Conservation (phyloP, 805 yeast genomes). For the Wickerhamomyces ciferrii region DNA sequence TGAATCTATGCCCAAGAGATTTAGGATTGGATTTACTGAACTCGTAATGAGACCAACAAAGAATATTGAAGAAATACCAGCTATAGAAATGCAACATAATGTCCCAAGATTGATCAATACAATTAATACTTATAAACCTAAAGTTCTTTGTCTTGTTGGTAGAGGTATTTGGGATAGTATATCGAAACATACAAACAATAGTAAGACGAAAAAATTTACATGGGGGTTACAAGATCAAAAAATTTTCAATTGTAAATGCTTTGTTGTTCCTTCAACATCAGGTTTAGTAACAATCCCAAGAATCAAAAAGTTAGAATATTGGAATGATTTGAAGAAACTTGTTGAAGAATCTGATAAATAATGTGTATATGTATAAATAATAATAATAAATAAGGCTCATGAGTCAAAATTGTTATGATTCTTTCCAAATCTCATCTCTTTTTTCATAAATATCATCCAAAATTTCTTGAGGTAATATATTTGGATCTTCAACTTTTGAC, state of each 20-base stretch:
- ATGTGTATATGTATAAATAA: background rate
- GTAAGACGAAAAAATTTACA: conserved; percentile 30
- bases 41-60: conserved; percentile 60
- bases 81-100: conserved; percentile 46
- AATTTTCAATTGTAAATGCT: conserved; percentile 25
- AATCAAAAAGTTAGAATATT: conserved; percentile 38
- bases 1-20: conserved; percentile 29
- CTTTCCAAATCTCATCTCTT: conserved; percentile 15
- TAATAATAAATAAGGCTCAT: conserved; percentile 1
- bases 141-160: conserved; percentile 55
- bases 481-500: conserved; percentile 1
- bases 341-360: background rate
- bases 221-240: conserved; percentile 44
- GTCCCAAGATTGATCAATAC: conserved; percentile 47
- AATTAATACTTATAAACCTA: conserved; percentile 32
- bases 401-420: background rate
- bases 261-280: conserved; percentile 69
- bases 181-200: conserved; percentile 26
- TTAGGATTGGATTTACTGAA: conserved; percentile 65
- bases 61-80: conserved; percentile 47
- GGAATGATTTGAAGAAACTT: conserved; percentile 34
- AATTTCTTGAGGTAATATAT: conserved; percentile 4
- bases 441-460: conserved; percentile 7
- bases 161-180: conserved; percentile 71
- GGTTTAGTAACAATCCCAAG: conserved; percentile 57